Percentiles rank a stretch among this genome's conserved stretches.
These are phyloP conservation scores for Zygoascus biomembranicola DNA, from an alignment of 805 yeast species.

Conservation along the genomic window DNA sequence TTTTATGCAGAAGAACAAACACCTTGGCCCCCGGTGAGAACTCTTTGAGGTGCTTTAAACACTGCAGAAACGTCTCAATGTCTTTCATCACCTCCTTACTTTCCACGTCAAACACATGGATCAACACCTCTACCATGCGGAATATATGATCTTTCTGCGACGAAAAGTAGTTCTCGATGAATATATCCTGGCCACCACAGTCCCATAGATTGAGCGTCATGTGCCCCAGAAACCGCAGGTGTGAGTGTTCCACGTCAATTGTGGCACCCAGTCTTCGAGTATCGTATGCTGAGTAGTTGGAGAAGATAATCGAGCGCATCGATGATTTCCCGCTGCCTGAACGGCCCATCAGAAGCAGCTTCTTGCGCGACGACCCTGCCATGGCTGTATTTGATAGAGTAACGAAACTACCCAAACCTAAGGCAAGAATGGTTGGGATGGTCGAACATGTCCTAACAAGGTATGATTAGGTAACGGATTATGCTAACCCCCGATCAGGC, in stretches of 20 bases:
- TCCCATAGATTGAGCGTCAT: conserved; percentile 97
- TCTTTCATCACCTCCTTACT: conserved; percentile 87
- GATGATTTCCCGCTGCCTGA: conserved; percentile 97
- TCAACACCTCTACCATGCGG: conserved; percentile 90
- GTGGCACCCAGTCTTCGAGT: conserved; percentile 95
- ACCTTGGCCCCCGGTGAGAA: conserved; percentile 87
- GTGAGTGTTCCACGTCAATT: conserved; percentile 97
- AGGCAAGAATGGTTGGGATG: no score
- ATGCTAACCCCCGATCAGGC: no score
- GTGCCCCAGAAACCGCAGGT: conserved; percentile 82
- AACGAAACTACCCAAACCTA: no score
- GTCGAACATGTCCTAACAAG: no score
- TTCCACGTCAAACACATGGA: conserved; percentile 95
- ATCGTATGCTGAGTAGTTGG: conserved; percentile 94
- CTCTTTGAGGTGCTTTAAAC: conserved; percentile 70
- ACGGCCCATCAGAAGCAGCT: conserved; percentile 73
- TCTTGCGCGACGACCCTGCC: conserved; percentile 29
- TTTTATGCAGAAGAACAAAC: conserved; percentile 85
- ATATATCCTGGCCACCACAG: conserved; percentile 91
- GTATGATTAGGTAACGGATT: no score
- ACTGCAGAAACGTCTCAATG: conserved; percentile 81
- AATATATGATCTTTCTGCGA: conserved; percentile 87
- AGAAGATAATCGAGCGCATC: conserved; percentile 92
- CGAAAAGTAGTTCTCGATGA: conserved; percentile 88
- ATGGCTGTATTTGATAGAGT: neutral